Evolutionary conservation across 805 yeast species (phyloP).

Genomic region (Starmerella roubikii): DNA sequence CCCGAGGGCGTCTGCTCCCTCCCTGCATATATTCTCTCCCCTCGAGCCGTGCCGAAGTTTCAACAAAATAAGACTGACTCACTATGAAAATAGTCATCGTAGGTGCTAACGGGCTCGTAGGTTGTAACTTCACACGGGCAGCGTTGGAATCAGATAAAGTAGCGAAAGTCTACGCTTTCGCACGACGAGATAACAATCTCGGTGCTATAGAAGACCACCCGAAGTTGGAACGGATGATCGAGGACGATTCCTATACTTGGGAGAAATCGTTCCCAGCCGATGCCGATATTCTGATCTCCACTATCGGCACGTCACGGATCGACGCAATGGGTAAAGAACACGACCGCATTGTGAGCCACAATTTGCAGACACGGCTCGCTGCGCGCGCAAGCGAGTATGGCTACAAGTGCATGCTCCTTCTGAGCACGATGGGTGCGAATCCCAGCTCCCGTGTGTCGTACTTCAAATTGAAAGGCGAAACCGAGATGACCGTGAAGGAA

Average conservation of each 20-base stretch:
- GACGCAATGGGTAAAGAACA: conserved; percentile 60
- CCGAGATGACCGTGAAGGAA: conserved; percentile 52
- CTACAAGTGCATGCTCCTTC: conserved; percentile 49
- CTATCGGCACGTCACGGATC: conserved; percentile 63
- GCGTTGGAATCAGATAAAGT: conserved; percentile 31
- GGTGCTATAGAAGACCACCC: conserved; percentile 3
- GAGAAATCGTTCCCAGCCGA: conserved; percentile 24
- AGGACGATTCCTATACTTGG: conserved; percentile 42
- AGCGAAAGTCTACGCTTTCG: conserved; percentile 33
- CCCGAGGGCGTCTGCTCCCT: no score
- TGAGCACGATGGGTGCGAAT: conserved; percentile 56
- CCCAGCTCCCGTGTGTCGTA: conserved; percentile 47
- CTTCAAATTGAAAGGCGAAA: conserved; percentile 54
- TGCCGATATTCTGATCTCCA: conserved; percentile 39
- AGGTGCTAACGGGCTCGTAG: conserved; percentile 76
- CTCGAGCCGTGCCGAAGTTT: no score
- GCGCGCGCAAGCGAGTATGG: conserved; percentile 61
- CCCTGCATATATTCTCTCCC: no score
- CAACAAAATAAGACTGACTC: no score
- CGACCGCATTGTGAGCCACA: conserved; percentile 62
- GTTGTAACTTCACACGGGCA: conserved; percentile 39
- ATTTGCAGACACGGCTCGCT: conserved; percentile 53
- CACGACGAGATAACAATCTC: no score
- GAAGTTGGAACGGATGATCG: conserved; percentile 32
- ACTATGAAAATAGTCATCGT: conserved; percentile 22